These are phyloP conservation scores for Apiospora kogelbergensis DNA, from an alignment of 2,329 filamentous ascomycete species.

Conservation along the genomic window DNA sequence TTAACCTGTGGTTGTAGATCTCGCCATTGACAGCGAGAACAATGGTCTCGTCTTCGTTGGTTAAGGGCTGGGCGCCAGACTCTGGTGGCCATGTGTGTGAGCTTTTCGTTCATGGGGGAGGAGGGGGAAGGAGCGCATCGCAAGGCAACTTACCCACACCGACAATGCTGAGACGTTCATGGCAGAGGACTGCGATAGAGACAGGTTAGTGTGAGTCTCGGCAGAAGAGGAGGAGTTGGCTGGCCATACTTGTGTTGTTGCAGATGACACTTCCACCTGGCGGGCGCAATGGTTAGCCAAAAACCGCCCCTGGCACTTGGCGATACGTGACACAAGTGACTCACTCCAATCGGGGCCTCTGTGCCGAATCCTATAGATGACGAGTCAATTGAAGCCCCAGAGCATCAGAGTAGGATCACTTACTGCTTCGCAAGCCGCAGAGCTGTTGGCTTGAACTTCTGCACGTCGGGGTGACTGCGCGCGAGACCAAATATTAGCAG, in stretches of 20 bases:
- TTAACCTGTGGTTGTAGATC: constrained; percentile 98
- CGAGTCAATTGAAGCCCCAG: constrained; percentile 38
- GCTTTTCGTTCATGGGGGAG: background rate
- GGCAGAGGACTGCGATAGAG: constrained; percentile 73
- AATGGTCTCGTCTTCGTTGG: constrained; percentile 86
- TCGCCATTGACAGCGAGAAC: constrained; percentile 97
- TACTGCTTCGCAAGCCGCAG: constrained; percentile 93
- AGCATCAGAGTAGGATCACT: constrained; percentile 36
- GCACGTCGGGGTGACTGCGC: constrained; percentile 81
- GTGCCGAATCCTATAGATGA: constrained; percentile 74
- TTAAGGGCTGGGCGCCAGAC: constrained; percentile 90
- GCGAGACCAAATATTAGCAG: background rate
- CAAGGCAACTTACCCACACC: constrained; percentile 72
- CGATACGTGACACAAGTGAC: constrained; percentile 36
- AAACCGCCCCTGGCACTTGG: background rate
- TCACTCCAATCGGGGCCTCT: constrained; percentile 98
- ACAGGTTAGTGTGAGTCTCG: background rate
- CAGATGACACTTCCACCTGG: constrained; percentile 83
- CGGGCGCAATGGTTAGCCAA: constrained; percentile 21
- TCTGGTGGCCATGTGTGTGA: constrained; percentile 54
- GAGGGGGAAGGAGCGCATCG: constrained; percentile 11
- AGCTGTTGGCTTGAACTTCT: constrained; percentile 94
- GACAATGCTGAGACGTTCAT: constrained; percentile 97
- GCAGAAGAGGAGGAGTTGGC: constrained; percentile 1
- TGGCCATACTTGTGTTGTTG: constrained; percentile 83